phyloP scores from a whole-genome alignment of 2,329 filamentous ascomycete species.

The Aureobasidium sp. region DNA sequence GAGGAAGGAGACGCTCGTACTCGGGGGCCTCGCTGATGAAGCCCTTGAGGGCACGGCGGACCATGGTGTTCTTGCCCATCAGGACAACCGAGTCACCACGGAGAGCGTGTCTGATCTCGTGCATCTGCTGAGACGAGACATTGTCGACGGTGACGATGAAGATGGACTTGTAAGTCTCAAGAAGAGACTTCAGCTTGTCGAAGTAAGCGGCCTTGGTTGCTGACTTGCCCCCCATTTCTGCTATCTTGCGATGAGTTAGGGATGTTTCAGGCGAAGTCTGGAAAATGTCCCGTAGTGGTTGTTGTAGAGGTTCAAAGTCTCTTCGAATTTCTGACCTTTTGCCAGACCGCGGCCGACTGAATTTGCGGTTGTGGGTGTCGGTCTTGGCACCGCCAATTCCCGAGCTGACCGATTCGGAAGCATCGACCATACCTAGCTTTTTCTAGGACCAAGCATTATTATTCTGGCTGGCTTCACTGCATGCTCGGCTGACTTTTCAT shows the following conservation, averaged over 20 bases:
- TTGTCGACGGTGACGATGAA: constrained; percentile 90
- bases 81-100: constrained; percentile 89
- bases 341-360: not conserved
- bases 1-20: constrained; percentile 95
- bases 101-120: constrained; percentile 94
- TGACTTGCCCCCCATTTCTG: constrained; percentile 56
- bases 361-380: constrained; percentile 13
- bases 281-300: constrained; percentile 11
- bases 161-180: constrained; percentile 94
- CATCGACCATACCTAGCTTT: constrained; percentile 10
- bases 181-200: constrained; percentile 96
- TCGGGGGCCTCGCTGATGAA: constrained; percentile 87
- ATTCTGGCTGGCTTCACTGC: not conserved
- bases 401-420: not conserved
- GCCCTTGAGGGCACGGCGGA: constrained; percentile 94
- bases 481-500: not conserved
- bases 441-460: not conserved
- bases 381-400: constrained; percentile 3
- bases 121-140: constrained; percentile 99
- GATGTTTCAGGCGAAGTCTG: constrained; percentile 20
- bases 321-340: not conserved
- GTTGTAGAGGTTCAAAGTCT: constrained; percentile 8
- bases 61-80: constrained; percentile 99
- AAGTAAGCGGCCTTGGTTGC: constrained; percentile 95
- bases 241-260: constrained; percentile 19